Evolutionary conservation across 352 stramenopile genomes (phyloP), one percentile per base, ranked within the genome.

Genomic region (Globisporangium spiculum): DNA sequence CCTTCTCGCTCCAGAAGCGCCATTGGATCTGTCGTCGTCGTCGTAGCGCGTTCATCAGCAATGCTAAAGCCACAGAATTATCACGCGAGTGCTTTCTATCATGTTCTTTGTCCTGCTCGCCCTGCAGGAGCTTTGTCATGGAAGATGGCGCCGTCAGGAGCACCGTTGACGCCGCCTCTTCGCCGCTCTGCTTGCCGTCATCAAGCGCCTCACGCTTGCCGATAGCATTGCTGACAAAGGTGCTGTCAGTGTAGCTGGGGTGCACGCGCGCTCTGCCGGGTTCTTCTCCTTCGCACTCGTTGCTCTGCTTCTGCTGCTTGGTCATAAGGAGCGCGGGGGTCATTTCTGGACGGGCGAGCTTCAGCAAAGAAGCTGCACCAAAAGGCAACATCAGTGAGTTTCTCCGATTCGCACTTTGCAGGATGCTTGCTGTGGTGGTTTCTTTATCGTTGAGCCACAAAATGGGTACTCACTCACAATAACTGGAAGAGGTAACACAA

Each of bases 1-100:
- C 65, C 66, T 91, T 90, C 73, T 91, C 84, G n/a, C 77, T 66
- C 84, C 82, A 91, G 55, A 86, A 82, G 50, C 82, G 79, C 63
- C 75, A 74, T 44, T 55, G 34, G 22, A 86, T 74, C 61, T 78
- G 66, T 16, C 70, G 74, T 9, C 18, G 9, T 1, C 65, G 66
- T 5, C 2, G 36, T 8, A 2, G 30, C 18, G 55, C 60, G 38
- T 9, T 7, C 66, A 46, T 22, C 18, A 60, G 44, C 3, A 50
- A 8, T 20, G 10, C 6, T 22, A 14, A 8, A 50, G 44, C 41
- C 16, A 6, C 16, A 20, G 41, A 7, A 4, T 48, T n/a, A n/a
- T 48, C 5, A 7, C 41, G 4, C 16, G 14, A 18, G 14, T 9
- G 41, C 4, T 18, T 8, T 2, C 16, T 48, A 18, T 18, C 18